Conservation (phyloP, 129 eudicot species). For the Lactuca sativa region DNA sequence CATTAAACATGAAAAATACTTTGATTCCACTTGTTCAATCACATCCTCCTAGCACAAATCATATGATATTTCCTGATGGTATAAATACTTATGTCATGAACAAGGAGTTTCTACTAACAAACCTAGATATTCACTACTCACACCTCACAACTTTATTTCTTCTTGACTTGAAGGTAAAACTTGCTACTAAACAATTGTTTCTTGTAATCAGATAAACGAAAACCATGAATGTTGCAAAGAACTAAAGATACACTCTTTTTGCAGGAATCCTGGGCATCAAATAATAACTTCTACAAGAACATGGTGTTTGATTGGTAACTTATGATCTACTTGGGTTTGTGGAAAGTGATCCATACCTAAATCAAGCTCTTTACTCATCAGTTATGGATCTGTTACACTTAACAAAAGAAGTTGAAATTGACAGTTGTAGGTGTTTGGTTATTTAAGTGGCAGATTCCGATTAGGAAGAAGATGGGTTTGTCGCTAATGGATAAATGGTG, state of each 20-base stretch:
- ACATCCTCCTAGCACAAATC: too few relatives aligned
- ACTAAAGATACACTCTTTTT: neutral
- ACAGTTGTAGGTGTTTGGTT: constrained; percentile 85
- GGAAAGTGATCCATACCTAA: constrained; percentile 88
- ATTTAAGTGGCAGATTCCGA: constrained; percentile 45
- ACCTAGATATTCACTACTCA: constrained; percentile 60
- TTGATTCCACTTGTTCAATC: too few relatives aligned
- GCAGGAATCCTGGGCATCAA: constrained; percentile 72
- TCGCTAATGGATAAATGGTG: too few relatives aligned
- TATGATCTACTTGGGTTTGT: constrained; percentile 96
- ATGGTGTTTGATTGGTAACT: constrained; percentile 77
- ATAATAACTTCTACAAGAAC: constrained; percentile 65
- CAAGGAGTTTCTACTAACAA: constrained; percentile 59
- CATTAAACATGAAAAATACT: too few relatives aligned
- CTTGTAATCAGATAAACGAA: neutral
- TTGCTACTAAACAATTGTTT: neutral
- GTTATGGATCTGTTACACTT: constrained; percentile 67
- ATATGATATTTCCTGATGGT: too few relatives aligned
- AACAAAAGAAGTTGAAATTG: constrained; percentile 54
- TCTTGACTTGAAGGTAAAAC: constrained; percentile 75
- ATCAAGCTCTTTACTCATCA: constrained; percentile 69
- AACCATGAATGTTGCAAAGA: neutral
- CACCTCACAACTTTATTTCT: constrained; percentile 76
- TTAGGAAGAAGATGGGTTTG: too few relatives aligned
- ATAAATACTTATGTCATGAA: too few relatives aligned